Base-by-base conservation (phyloP, 2,329 filamentous ascomycete species). In the Ustulina deusta region DNA sequence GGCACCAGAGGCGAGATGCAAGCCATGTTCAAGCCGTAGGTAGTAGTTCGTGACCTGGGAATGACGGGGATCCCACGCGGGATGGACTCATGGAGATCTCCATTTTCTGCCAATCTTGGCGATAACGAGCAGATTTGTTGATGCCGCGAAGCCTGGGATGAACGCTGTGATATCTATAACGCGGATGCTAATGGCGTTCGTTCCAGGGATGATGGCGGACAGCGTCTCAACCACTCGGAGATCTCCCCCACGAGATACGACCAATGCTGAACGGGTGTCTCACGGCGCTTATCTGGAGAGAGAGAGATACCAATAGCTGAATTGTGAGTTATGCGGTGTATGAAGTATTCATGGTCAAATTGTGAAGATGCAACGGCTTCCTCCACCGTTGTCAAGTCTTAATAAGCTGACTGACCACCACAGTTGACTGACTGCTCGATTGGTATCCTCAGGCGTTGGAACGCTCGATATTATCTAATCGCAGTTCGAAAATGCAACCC, bases 121-220 rank as follows among this genome's bases (percentile, higher is more conserved):
- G 48, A 51, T 32, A 36, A 54, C 29, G 49, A 38, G 49, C 49
- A n/a, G 49, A 52, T 52, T 34, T 29, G 29, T 13, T 29, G 10
- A 13, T 20, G 17, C 27, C 6, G 29, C 34, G 6, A 15, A 20
- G 15, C 38, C 51, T n/a, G 34, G 34, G 51, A 17, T 17, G n/a
- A 55, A 36, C 17, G 51, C n/a, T 38, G n/a, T 20, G 51, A 55
- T n/a, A 36, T 55, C 51, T 55, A 55, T 55, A 55, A 38, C 17
- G 13, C 51, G n/a, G 20, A n/a, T n/a, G 32, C 17, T 55, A 55
- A 55, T 55, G 51, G 32, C 15, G n/a, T 38, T 25, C 34, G 22
- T 38, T 38, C n/a, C 51, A 38, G 22, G 51, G 51, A 38, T 55
- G n/a, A 25, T 38, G 38, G 25, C 20, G 32, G 51, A 38, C 7